A percentile compares a stretch with the other conserved stretches of the same genome.
Conservation (phyloP, 2,329 filamentous ascomycete species). For the Monosporascus sp. region DNA sequence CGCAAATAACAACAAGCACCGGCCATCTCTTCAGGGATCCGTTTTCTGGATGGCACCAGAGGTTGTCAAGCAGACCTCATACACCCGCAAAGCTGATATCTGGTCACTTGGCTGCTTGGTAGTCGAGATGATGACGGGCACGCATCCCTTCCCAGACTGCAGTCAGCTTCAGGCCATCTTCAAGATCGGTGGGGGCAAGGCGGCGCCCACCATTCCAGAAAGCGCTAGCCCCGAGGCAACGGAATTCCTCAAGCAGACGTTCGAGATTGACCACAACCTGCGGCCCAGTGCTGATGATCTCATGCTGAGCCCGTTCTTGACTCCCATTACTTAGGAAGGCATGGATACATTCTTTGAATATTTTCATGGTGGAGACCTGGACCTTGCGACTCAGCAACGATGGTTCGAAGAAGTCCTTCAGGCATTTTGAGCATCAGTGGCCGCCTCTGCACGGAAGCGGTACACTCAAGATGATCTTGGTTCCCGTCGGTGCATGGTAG, state of each 20-base stretch:
- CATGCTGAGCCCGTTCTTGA: constrained; percentile 76
- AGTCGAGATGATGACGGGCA: constrained; percentile 98
- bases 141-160: constrained; percentile 93
- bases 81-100: constrained; percentile 97
- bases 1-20: constrained; percentile 61
- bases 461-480: neutral
- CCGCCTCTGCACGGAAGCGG: neutral
- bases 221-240: constrained; percentile 79
- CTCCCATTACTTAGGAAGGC: constrained; percentile 55
- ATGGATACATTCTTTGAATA: neutral
- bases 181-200: constrained; percentile 88
- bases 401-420: neutral
- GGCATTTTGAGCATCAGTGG: neutral
- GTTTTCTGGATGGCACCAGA: constrained; percentile 99
- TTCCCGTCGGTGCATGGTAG: neutral
- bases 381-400: neutral
- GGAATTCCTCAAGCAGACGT: constrained; percentile 80
- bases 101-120: constrained; percentile 96
- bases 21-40: constrained; percentile 84
- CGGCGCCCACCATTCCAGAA: constrained; percentile 82
- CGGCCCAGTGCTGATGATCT: constrained; percentile 89
- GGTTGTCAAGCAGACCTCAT: constrained; percentile 95
- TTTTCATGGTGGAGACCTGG: neutral
- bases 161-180: constrained; percentile 97
- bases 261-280: constrained; percentile 92